These are phyloP conservation scores for Hysterangium stoloniferum DNA, from an alignment of 768 basidiomycete species.

Conservation along the genomic window DNA sequence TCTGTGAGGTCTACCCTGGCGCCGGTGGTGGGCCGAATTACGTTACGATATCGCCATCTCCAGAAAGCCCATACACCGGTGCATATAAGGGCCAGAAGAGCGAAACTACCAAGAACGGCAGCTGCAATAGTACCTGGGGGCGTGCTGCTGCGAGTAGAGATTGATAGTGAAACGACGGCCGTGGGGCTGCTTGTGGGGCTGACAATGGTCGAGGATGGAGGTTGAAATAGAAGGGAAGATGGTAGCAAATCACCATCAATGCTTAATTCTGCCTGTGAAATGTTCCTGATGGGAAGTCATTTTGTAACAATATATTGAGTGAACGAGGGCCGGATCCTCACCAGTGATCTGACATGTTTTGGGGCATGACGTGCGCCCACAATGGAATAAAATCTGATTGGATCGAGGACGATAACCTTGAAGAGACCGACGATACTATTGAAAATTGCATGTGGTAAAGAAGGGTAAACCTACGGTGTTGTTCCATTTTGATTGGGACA, in stretches of 20 bases:
- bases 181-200: background rate
- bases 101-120: background rate
- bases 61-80: background rate
- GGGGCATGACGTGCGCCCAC: background rate
- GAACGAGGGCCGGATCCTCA: background rate
- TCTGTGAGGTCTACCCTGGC: conserved; percentile 5
- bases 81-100: background rate
- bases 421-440: background rate
- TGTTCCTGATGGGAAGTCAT: background rate
- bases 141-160: background rate
- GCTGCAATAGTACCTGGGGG: background rate
- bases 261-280: background rate
- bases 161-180: background rate
- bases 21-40: background rate
- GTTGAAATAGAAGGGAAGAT: background rate
- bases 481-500: background rate
- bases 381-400: background rate
- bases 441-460: background rate
- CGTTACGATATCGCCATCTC: background rate
- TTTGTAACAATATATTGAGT: background rate
- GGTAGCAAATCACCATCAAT: background rate
- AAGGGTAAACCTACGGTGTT: background rate
- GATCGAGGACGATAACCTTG: background rate
- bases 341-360: background rate
- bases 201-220: no score